These are phyloP conservation scores for Sugiyamaella novakii DNA, from an alignment of 1,139 yeast species.

Conservation along the genomic window DNA sequence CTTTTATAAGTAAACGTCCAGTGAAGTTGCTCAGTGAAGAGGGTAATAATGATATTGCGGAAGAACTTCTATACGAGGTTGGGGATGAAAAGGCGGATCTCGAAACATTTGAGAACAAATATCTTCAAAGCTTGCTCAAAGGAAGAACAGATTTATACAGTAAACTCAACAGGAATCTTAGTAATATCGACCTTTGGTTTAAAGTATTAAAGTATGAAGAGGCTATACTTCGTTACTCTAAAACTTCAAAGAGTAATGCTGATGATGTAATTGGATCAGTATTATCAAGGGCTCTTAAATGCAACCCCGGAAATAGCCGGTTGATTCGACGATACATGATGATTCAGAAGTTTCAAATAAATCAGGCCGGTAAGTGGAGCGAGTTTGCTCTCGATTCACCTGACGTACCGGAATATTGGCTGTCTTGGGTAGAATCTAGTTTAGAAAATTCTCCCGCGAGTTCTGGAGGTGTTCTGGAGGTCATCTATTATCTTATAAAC, in stretches of 20 bases:
- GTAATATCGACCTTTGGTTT: constrained; percentile 19
- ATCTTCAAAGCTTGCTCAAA: constrained; percentile 9
- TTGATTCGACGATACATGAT: constrained; percentile 15
- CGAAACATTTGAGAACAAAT: constrained; percentile 3
- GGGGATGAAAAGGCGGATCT: constrained; percentile 9
- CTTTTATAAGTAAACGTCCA: constrained; percentile 5
- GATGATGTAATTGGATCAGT: constrained; percentile 20
- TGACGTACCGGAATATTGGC: constrained; percentile 22
- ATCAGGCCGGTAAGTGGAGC: constrained; percentile 22
- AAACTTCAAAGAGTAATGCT: constrained; percentile 12
- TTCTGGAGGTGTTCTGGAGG: constrained; percentile 1
- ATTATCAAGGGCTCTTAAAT: constrained; percentile 20
- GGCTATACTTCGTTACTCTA: constrained; percentile 15
- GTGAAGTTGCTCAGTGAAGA: constrained; percentile 6
- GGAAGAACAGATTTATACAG: constrained; percentile 9
- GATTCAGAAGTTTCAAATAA: constrained; percentile 5
- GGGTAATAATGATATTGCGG: background rate
- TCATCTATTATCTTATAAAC: constrained; percentile 1
- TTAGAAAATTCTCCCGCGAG: constrained; percentile 2
- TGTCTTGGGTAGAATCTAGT: constrained; percentile 18
- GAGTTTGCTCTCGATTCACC: constrained; percentile 20
- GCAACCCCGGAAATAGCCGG: constrained; percentile 18
- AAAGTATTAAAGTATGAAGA: constrained; percentile 15
- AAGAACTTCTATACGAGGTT: background rate
- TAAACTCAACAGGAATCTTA: constrained; percentile 8